Evolutionary conservation across 352 stramenopile genomes (phyloP), one percentile per base, ranked within the genome.

Genomic region (Phytophthora brassicae): DNA sequence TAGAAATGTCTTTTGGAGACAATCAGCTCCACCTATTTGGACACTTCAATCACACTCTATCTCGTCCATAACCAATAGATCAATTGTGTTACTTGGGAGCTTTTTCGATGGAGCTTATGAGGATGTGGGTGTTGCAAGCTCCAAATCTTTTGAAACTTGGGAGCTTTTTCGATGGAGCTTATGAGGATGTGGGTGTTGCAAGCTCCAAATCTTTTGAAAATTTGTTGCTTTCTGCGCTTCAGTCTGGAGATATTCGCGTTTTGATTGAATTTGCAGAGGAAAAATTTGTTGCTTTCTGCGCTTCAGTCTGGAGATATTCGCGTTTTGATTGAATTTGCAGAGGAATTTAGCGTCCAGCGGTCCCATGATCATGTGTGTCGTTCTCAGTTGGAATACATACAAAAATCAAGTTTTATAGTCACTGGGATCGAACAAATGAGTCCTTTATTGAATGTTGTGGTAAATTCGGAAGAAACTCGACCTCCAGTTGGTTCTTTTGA

Each of bases 141-240:
- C 71, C 13, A 86, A 80, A 23, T 84, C 73, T 2, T 86, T 90
- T 17, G 81, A 88, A n/a, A 2, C 33, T 87, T 7, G 67, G 69
- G 17, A 88, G 86, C 26, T 89, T 90, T 31, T 88, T 74, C 22
- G 72, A 90, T 45, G 75, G 75, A 14, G 72, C 75, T 1, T 74
- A 90, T 47, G 33, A 81, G 17, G 81, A 90, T 36, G 45, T 79
- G 4, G 66, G 64, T 1, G 35, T 70, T 44, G 33, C 56, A 19
- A 73, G 54, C 8, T 17, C 71, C 13, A 86, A 80, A 23, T 84
- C 73, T 2, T 86, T 90, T 17, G 81, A 88, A n/a, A 2, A 29
- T 87, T 7, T 65, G 69, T 20, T 86, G 86, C 26, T 89, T 90
- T 31, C 88, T 74, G n/a, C n/a, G n/a, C n/a, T n/a, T n/a, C n/a